Evolutionary conservation across 139 green algal genomes (phyloP).

Genomic region (Chlorella sp.): DNA sequence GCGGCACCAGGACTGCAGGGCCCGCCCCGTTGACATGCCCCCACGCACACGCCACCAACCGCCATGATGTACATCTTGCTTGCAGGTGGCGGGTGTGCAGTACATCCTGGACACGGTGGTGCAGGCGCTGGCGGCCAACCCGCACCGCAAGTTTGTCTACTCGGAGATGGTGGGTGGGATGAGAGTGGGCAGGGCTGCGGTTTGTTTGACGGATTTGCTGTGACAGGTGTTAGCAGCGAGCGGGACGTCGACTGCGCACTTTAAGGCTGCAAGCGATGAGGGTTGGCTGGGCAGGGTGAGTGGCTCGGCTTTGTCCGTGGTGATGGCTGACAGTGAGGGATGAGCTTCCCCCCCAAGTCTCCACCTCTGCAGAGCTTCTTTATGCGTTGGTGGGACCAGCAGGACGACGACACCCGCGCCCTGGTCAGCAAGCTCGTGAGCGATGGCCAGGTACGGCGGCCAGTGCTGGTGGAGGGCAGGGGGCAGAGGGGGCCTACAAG

Average conservation of each 20-base stretch:
- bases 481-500: background rate
- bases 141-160: constrained; percentile 79
- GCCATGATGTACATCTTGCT: too few relatives aligned
- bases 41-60: too few relatives aligned
- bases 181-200: background rate
- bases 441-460: background rate
- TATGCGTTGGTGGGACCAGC: constrained; percentile 80
- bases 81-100: constrained; percentile 74
- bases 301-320: too few relatives aligned
- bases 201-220: background rate
- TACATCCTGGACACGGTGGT: constrained; percentile 88
- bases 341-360: too few relatives aligned
- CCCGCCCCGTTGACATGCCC: too few relatives aligned
- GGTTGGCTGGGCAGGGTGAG: background rate
- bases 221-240: too few relatives aligned
- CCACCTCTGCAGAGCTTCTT: constrained; percentile 80
- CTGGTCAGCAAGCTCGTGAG: constrained; percentile 65
- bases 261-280: background rate
- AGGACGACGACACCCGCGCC: constrained; percentile 52
- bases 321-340: too few relatives aligned
- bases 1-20: background rate
- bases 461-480: background rate
- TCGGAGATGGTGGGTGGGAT: constrained; percentile 72
- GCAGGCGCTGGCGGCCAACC: constrained; percentile 64
- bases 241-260: too few relatives aligned